A percentile compares a stretch with the other conserved stretches of the same genome.
Evolutionary conservation across 1,284 basidiomycete genomes (phyloP).

Genomic region (Pseudozyma sp.): DNA sequence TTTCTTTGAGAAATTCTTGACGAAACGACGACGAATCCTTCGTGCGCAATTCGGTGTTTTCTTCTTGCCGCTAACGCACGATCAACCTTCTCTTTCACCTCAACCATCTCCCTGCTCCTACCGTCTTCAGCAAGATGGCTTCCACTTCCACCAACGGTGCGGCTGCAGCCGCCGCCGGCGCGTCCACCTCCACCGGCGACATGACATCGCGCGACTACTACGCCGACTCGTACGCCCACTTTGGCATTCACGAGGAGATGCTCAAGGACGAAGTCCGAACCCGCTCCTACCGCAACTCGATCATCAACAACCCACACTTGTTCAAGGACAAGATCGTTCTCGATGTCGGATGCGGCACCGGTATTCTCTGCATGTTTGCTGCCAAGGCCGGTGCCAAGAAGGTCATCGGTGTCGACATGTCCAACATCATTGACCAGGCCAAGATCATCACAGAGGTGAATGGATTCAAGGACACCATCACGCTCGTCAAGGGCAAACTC

Average conservation of each 20-base stretch:
- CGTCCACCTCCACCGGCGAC: slow-evolving; percentile 38
- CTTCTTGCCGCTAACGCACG: not conserved
- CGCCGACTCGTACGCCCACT: slow-evolving; percentile 68
- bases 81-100: not conserved
- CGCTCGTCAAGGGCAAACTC: slow-evolving; percentile 96
- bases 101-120: not conserved
- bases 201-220: slow-evolving; percentile 68
- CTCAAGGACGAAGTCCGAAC: slow-evolving; percentile 97
- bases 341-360: slow-evolving; percentile 98
- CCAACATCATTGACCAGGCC: slow-evolving; percentile 99
- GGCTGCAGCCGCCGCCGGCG: slow-evolving; percentile 20
- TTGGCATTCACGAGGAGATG: slow-evolving; percentile 80
- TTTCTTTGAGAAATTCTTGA: slow-evolving; percentile 5
- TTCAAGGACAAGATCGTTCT: slow-evolving; percentile 84
- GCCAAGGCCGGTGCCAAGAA: slow-evolving; percentile 96
- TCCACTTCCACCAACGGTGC: slow-evolving; percentile 50
- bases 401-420: slow-evolving; percentile 93
- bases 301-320: slow-evolving; percentile 92
- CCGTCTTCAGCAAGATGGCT: slow-evolving; percentile 35
- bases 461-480: slow-evolving; percentile 91
- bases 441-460: slow-evolving; percentile 96
- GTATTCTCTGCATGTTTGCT: slow-evolving; percentile 98
- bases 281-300: slow-evolving; percentile 91
- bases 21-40: not conserved
- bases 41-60: not conserved